phyloP scores from a whole-genome alignment of 208 protist species.

The Trypanosoma mega region DNA sequence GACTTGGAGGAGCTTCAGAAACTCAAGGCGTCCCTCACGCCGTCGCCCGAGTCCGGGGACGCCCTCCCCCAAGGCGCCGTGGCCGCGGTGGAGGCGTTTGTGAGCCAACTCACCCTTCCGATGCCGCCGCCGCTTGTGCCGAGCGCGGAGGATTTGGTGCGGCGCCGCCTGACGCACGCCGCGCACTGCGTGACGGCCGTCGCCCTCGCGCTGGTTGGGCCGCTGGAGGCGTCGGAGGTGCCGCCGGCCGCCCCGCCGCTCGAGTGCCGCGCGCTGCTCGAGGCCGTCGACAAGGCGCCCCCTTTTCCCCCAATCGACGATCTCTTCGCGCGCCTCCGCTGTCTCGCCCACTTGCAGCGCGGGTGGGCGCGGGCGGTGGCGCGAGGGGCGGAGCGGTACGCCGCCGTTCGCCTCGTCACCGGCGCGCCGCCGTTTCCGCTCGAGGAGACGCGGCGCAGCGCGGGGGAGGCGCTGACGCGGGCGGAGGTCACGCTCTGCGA shows the following conservation, averaged over 20 bases:
- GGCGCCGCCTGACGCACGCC: neutral
- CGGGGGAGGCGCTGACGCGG: conserved; percentile 7
- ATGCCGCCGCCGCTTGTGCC: neutral
- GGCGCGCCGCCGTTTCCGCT: conserved; percentile 29
- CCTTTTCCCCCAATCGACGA: conserved; percentile 28
- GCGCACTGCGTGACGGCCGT: neutral
- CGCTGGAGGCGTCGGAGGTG: neutral
- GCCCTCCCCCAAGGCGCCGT: neutral
- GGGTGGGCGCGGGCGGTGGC: conserved; percentile 3
- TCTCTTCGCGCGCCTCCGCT: conserved; percentile 25
- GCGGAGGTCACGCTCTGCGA: conserved; percentile 33
- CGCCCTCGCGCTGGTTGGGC: neutral
- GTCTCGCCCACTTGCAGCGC: conserved; percentile 24
- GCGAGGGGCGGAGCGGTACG: conserved; percentile 20
- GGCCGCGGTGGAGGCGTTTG: neutral
- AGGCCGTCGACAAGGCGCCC: conserved; percentile 22
- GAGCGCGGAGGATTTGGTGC: neutral
- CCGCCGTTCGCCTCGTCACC: conserved; percentile 36
- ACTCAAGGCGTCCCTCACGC: neutral
- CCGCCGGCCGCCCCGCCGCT: no score
- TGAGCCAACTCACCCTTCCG: neutral
- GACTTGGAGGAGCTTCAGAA: neutral
- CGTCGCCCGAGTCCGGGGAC: neutral
- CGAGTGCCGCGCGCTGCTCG: neutral
- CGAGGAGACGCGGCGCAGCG: conserved; percentile 10